Percentiles rank a stretch among this genome's conserved stretches.
phyloP scores from a whole-genome alignment of 768 basidiomycete genomes.

The Mrakia gelida region DNA sequence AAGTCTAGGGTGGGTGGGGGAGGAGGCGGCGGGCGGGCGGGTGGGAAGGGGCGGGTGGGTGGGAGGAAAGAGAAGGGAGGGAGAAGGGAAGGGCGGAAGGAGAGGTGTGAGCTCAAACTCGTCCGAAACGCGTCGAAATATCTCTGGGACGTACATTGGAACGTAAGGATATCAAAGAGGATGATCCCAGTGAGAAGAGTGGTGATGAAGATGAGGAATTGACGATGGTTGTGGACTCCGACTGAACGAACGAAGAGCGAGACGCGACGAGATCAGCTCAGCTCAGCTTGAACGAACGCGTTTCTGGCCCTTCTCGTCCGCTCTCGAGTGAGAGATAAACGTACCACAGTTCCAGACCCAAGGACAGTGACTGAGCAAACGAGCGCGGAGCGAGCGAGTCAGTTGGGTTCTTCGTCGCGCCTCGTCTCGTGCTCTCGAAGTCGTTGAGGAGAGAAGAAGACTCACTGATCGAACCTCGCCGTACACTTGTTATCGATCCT shows the following conservation, averaged over 20 bases:
- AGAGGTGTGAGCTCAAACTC: neutral
- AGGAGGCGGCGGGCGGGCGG: too few relatives aligned
- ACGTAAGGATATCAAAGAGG: slow-evolving; percentile 77
- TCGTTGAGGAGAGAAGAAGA: slow-evolving; percentile 26
- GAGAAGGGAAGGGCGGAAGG: neutral
- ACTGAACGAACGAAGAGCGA: slow-evolving; percentile 55
- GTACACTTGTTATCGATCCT: slow-evolving; percentile 85
- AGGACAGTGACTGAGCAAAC: slow-evolving; percentile 72
- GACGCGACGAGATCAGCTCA: neutral
- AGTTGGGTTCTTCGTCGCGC: slow-evolving; percentile 2
- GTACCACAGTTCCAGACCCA: slow-evolving; percentile 99
- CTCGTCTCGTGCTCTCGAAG: neutral
- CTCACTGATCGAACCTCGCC: slow-evolving; percentile 88
- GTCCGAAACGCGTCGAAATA: neutral
- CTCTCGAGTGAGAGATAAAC: slow-evolving; percentile 35
- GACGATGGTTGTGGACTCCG: slow-evolving; percentile 87
- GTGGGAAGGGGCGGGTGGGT: too few relatives aligned
- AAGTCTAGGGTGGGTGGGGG: too few relatives aligned
- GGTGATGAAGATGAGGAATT: slow-evolving; percentile 88
- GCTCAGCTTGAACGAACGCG: neutral
- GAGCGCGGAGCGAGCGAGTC: neutral
- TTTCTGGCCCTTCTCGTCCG: neutral
- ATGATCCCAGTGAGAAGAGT: slow-evolving; percentile 76
- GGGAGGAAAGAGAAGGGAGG: neutral
- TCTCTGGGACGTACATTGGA: slow-evolving; percentile 58